These are phyloP conservation scores for Acacia crassicarpa DNA, from an alignment of 306 rosid species.

Conservation along the genomic window DNA sequence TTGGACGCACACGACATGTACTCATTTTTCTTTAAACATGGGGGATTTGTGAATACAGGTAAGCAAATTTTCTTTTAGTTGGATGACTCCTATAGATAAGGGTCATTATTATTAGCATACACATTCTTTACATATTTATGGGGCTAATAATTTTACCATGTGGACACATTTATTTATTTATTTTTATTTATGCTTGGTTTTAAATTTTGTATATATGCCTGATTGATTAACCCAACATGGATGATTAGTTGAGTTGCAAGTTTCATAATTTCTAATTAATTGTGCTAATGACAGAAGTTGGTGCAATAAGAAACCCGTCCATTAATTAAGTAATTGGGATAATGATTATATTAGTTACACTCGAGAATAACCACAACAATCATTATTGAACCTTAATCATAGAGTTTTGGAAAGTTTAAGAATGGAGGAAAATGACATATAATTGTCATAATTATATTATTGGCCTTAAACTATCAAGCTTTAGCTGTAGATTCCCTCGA, in stretches of 20 bases:
- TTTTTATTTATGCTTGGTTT: neutral
- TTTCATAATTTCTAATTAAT: neutral
- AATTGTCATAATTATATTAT: too few species aligned
- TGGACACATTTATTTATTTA: neutral
- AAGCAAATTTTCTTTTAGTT: too few species aligned
- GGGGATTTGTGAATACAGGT: too few species aligned
- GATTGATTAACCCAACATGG: neutral
- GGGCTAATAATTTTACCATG: neutral
- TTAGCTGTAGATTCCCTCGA: neutral
- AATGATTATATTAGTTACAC: neutral
- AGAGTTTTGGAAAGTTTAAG: conserved; percentile 1
- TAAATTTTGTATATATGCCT: neutral
- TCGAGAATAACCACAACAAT: neutral
- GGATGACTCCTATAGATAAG: neutral
- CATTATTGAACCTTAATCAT: neutral
- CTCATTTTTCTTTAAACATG: too few species aligned
- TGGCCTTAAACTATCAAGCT: neutral
- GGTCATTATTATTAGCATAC: neutral
- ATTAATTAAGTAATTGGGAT: neutral
- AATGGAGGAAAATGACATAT: neutral
- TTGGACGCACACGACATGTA: too few species aligned
- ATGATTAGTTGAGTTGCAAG: neutral
- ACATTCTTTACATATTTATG: neutral
- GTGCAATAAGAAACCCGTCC: conserved; percentile 6
- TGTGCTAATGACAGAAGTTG: neutral